Percentiles rank a stretch among this genome's conserved stretches.
These are phyloP conservation scores for Solanum habrochaites DNA, from an alignment of 257 asterid species.

Conservation along the genomic window DNA sequence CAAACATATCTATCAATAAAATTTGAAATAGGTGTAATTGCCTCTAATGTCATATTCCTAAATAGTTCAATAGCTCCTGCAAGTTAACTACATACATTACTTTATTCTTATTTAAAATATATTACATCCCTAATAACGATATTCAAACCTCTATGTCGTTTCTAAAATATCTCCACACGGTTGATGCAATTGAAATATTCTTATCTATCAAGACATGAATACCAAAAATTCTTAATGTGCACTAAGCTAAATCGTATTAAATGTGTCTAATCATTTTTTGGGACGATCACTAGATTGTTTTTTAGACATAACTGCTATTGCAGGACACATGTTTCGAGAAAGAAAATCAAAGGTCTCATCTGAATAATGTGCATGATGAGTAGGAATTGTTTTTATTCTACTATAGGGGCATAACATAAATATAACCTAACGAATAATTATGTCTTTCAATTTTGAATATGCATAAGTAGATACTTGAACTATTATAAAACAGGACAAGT, in stretches of 20 bases:
- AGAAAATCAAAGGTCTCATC: background rate
- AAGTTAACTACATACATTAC: background rate
- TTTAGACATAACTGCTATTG: background rate
- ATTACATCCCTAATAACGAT: background rate
- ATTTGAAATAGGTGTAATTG: background rate
- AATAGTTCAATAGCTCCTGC: background rate
- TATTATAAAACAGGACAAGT: too few relatives aligned
- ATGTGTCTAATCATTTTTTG: background rate
- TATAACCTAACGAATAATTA: too few relatives aligned
- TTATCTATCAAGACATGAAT: background rate
- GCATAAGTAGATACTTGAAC: accelerated
- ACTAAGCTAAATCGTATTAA: background rate
- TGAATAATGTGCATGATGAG: background rate
- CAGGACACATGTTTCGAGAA: background rate
- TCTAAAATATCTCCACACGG: background rate
- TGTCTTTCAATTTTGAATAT: accelerated
- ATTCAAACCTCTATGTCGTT: background rate
- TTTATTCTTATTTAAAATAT: background rate
- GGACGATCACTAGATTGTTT: background rate
- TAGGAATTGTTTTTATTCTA: background rate
- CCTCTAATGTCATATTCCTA: background rate
- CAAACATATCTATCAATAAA: background rate
- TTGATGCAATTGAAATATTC: background rate
- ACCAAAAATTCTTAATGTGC: background rate
- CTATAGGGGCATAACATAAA: too few relatives aligned